Conservation (phyloP, 2,329 filamentous ascomycete genomes). For the Aspergillus tubingensis region DNA sequence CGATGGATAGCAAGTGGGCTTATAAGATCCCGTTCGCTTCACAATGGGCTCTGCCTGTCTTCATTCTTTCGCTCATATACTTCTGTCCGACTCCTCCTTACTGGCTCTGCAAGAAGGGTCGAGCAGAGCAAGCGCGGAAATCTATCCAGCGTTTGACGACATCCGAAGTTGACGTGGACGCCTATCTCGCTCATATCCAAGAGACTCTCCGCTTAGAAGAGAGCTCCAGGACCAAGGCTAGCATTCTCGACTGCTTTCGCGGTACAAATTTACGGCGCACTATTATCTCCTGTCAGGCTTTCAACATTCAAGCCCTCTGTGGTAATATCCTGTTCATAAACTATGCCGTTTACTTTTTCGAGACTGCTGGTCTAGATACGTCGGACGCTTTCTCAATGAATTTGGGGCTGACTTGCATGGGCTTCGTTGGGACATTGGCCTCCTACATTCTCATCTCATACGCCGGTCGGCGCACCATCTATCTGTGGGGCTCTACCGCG, state of each 20-base stretch:
- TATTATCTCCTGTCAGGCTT: constrained; percentile 13
- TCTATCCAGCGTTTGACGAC: constrained; percentile 45
- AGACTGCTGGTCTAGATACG: constrained; percentile 11
- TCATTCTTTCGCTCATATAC: constrained; percentile 45
- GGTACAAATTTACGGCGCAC: constrained; percentile 8
- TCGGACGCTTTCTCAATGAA: constrained; percentile 17
- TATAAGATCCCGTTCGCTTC: constrained; percentile 53
- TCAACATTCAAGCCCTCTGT: constrained; percentile 14
- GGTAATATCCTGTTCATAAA: constrained; percentile 12
- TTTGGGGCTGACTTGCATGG: constrained; percentile 11
- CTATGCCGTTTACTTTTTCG: constrained; percentile 15
- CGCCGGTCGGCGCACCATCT: constrained; percentile 11
- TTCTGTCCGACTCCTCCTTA: constrained; percentile 52
- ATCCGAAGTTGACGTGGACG: constrained; percentile 10
- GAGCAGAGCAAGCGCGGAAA: constrained; percentile 45
- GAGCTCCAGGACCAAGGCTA: not conserved
- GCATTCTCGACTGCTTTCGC: constrained; percentile 11
- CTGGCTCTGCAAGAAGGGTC: constrained; percentile 49
- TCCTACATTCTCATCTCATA: constrained; percentile 12
- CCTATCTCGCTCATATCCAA: constrained; percentile 7
- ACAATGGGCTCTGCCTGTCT: constrained; percentile 54
- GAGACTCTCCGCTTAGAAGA: constrained; percentile 12
- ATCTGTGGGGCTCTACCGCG: constrained; percentile 33
- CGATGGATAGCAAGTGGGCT: constrained; percentile 47
- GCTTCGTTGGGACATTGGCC: constrained; percentile 10